Percentiles rank a stretch among this genome's conserved stretches.
Evolutionary conservation across 768 basidiomycete species (phyloP).

Genomic region (Kondoa subrosea): DNA sequence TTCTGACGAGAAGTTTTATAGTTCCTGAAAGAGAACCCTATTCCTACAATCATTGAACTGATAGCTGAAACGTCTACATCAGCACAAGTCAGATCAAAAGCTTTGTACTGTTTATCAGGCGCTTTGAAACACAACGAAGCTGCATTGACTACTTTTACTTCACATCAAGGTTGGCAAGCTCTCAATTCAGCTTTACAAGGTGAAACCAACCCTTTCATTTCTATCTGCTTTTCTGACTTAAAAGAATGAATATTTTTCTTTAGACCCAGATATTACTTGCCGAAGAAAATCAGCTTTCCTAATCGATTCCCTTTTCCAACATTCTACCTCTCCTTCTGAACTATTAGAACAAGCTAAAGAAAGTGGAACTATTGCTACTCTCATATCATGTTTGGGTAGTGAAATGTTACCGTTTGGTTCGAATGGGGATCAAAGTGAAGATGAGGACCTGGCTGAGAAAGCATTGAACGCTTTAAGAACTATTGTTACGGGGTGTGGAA

Average conservation of each 20-base stretch:
- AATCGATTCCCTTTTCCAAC: constrained; percentile 4
- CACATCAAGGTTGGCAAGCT: neutral
- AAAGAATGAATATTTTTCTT: neutral
- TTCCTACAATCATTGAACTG: constrained; percentile 4
- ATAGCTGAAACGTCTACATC: neutral
- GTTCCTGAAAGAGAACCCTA: neutral
- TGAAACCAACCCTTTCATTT: neutral
- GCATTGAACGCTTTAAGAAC: neutral
- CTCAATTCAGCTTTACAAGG: constrained; percentile 4
- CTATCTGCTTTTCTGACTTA: neutral
- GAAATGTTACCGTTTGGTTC: neutral
- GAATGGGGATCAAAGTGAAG: constrained; percentile 6
- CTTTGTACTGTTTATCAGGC: constrained; percentile 1
- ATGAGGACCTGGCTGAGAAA: constrained; percentile 1
- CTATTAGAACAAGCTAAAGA: neutral
- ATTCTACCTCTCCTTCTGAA: neutral
- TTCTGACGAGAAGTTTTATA: neutral
- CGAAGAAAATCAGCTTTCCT: constrained; percentile 4
- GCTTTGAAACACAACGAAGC: constrained; percentile 8
- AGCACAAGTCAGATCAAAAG: neutral
- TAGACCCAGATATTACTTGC: constrained; percentile 2
- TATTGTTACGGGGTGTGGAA: neutral
- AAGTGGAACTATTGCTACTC: neutral
- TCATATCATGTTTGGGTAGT: neutral
- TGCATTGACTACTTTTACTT: neutral